Evolutionary conservation across 2,329 filamentous ascomycete species (phyloP), one percentile per base, ranked within the genome.

Genomic region (Fusarium pseudograminearum): DNA sequence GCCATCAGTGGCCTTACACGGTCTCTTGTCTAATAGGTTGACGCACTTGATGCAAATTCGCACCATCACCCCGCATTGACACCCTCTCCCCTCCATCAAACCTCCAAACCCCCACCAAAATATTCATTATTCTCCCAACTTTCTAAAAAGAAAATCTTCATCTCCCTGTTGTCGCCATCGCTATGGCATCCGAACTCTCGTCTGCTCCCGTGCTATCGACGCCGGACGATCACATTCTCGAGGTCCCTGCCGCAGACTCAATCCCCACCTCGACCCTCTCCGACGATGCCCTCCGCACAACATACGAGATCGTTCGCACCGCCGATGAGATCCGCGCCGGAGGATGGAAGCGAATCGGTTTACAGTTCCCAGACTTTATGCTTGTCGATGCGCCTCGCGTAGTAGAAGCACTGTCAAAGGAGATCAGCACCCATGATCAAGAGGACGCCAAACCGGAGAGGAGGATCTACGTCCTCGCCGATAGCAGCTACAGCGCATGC

Each of bases 361-460:
- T 99, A n/a, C 96, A 99, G 77, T 98, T 99, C 73, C 95, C 96
- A 0, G 96, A 99, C 80, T 86, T 91, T 30, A 97, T 98, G 93
- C 86, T 99, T 1, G 84, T 88, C 1, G 94, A 99, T 84, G 93
- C 93, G 11, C 91, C 93, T 7, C 86, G 91, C 60, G 92, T 98
- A 1, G 93, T 91, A 59, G 89, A 90, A 56, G 82, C 89, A 1
- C 80, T 83, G 3, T 58, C 64, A 0, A 64, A 65, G 10, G 77
- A 79, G 52, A 69, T 81, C 7, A 47, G 26, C 4, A 26, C 55
- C 5, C 53, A 57, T 1, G 69, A 72, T 34, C 60, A 56, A 14
- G 61, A 57, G 30, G 51, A 68, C 16, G 34, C 20, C 12, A 58
- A 51, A 34, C 11, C 24, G 5, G 65, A 72, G 42, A 71, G 57